Percentiles rank a stretch among this genome's conserved stretches.
Conservation (phyloP, 306 rosid genomes). For the Sophora flavescens region DNA sequence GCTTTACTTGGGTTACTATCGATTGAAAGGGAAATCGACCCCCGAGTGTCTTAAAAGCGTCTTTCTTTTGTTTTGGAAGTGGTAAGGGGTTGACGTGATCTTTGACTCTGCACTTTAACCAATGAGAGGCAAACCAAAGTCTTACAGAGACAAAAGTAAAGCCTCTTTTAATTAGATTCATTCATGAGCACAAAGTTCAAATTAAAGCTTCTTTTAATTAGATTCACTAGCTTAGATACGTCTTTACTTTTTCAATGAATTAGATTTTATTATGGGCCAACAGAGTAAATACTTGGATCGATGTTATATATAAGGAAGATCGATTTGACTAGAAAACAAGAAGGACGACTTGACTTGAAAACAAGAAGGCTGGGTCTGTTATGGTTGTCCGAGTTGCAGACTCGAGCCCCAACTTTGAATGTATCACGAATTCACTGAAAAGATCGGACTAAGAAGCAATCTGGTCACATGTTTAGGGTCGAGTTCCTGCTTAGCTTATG, state of each 20-base stretch:
- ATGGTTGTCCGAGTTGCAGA: no score
- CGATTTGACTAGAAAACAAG: no score
- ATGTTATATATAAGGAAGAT: no score
- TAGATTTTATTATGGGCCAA: no score
- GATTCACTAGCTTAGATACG: constrained; percentile 42
- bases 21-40: constrained; percentile 43
- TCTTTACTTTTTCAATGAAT: constrained; percentile 31
- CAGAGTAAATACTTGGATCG: no score
- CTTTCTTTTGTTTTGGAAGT: constrained; percentile 41
- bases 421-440: no score
- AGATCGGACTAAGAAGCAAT: no score
- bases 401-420: no score
- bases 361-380: no score
- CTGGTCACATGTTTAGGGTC: no score
- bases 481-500: no score
- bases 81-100: constrained; percentile 51
- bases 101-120: constrained; percentile 52
- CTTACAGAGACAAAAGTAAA: constrained; percentile 43
- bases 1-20: constrained; percentile 37
- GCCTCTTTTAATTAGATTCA: constrained; percentile 43
- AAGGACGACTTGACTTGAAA: no score
- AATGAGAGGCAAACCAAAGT: constrained; percentile 43
- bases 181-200: constrained; percentile 33
- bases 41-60: constrained; percentile 34
- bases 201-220: constrained; percentile 43